Conservation (phyloP, 768 basidiomycete genomes). For the Holtermannia corniformis region DNA sequence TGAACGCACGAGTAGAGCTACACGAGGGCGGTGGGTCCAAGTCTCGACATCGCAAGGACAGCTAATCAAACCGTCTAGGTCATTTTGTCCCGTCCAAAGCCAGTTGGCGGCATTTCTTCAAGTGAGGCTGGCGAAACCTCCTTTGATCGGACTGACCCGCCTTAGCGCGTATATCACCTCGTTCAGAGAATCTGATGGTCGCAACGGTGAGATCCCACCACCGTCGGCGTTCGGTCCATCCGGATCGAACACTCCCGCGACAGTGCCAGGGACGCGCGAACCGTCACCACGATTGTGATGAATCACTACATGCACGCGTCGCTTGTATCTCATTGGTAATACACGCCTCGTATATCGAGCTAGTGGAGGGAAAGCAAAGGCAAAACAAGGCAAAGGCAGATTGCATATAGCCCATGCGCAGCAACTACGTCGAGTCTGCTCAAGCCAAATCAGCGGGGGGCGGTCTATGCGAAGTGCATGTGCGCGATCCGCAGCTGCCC, state of each 20-base stretch:
- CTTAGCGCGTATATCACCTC: constrained; percentile 35
- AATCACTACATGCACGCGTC: no score
- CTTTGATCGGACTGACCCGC: neutral
- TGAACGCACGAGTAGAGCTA: constrained; percentile 28
- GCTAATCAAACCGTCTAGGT: constrained; percentile 8
- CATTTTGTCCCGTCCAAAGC: constrained; percentile 36
- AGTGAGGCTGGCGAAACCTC: neutral
- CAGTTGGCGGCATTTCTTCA: constrained; percentile 10
- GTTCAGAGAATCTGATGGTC: constrained; percentile 26
- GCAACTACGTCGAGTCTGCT: no score
- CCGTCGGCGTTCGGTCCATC: constrained; percentile 26
- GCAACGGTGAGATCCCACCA: constrained; percentile 30
- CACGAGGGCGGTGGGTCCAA: constrained; percentile 28
- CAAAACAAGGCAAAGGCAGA: no score
- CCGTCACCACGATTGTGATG: neutral
- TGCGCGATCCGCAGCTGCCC: no score
- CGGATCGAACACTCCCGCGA: constrained; percentile 20
- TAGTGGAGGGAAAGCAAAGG: no score
- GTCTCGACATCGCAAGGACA: neutral
- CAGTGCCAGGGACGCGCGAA: neutral
- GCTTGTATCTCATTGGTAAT: no score
- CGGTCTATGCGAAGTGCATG: no score
- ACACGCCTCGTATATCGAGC: no score
- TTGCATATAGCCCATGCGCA: no score
- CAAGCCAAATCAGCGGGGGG: no score